Evolutionary conservation across 495 filamentous ascomycete species (phyloP).

Genomic region (Bacidia gigantensis): DNA sequence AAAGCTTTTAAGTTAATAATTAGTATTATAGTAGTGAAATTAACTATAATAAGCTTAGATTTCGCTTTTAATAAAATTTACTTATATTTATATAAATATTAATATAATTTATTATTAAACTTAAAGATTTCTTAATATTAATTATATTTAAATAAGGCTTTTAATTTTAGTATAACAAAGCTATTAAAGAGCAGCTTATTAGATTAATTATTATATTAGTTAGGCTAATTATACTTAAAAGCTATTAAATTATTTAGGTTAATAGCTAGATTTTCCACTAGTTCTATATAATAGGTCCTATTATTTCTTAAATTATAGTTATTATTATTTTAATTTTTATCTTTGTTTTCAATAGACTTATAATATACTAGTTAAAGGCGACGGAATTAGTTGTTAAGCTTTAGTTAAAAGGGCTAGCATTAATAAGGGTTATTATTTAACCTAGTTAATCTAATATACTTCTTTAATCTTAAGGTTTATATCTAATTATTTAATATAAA

Average conservation of each 20-base stretch:
- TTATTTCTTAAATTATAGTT: not conserved
- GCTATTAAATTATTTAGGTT: not conserved
- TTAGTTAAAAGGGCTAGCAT: not conserved
- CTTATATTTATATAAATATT: not conserved
- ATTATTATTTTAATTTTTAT: not conserved
- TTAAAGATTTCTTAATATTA: not conserved
- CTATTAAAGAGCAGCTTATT: not conserved
- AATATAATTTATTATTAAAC: not conserved
- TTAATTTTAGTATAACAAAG: not conserved
- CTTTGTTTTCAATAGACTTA: not conserved
- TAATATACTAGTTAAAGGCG: not conserved
- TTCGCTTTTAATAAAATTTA: not conserved
- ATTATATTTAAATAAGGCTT: not conserved
- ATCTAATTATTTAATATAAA: slow-evolving; percentile 1
- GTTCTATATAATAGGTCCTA: not conserved
- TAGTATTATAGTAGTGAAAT: not conserved
- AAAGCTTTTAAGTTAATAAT: too few species aligned
- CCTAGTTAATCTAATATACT: not conserved
- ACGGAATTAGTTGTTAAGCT: not conserved
- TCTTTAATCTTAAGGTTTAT: not conserved
- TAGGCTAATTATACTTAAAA: slow-evolving; percentile 1
- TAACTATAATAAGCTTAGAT: not conserved
- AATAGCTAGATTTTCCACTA: not conserved
- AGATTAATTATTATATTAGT: not conserved
- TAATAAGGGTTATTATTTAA: not conserved